Evolutionary conservation across 2,329 filamentous ascomycete species (phyloP), one percentile per base, ranked within the genome.

Genomic region (Paecilomyces formosus): DNA sequence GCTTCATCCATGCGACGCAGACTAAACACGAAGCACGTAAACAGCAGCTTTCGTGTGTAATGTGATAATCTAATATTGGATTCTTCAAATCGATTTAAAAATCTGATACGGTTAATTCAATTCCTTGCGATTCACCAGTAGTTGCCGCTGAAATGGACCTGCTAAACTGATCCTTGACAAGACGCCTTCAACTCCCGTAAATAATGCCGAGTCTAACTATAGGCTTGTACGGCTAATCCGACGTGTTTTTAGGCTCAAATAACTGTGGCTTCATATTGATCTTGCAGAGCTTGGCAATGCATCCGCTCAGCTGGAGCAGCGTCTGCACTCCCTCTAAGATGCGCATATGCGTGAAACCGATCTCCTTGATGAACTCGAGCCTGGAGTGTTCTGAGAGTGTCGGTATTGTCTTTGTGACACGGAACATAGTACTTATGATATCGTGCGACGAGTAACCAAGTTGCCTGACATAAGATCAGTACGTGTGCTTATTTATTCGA

Each of bases 361-460:
- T 99, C 77, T 97, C 94, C 78, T 92, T 93, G 78, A 97, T 96
- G 67, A 97, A 99, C 72, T 97, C 93, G 61, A 99, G 81, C 79
- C 97, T 97, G 15, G 92, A 87, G 74, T 97, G 92, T 76, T 99
- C 94, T 65, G 91, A 94, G 58, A 99, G 79, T 1, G 88, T 91
- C 1, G 90, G 89, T 60, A 97, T 92, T 1, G 92, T 95, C 80
- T 97, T 99, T 53, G 94, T 97, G 60, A 99, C 94, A 70, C 88
- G 88, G 81, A 99, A 97, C 94, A 99, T 99, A 61, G 93, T 99
- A 77, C 89, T 95, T 74, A 99, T 95, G 67, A 99, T 96, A 74
- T 99, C 94, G 78, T 99, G 93, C 66, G 91, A 95, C n/a, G 91
- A 96, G 78, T 99, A 99, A 13, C 94, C 94, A 60, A 97, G 79